phyloP scores from a whole-genome alignment of 2,329 filamentous ascomycete genomes.

The Penicillium sp. region DNA sequence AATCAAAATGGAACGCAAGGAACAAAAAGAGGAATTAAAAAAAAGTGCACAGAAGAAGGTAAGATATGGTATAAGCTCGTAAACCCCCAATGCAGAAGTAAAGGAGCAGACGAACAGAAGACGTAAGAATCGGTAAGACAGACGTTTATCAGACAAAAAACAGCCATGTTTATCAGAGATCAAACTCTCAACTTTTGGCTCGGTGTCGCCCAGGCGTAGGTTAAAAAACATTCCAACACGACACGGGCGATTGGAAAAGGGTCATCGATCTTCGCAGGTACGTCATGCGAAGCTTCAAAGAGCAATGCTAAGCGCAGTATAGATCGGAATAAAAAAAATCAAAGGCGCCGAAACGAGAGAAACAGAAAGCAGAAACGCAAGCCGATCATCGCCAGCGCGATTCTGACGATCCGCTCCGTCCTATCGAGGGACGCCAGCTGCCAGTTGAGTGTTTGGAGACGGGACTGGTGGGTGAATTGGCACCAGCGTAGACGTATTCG shows the following conservation, averaged over 20 bases:
- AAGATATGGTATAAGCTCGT: conserved; percentile 2
- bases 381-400: conserved; percentile 28
- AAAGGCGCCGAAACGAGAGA: conserved; percentile 7
- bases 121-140: not conserved
- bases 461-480: conserved; percentile 35
- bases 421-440: conserved; percentile 30
- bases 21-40: not conserved
- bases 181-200: conserved; percentile 5
- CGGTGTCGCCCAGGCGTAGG: not conserved
- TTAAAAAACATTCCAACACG: not conserved
- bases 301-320: conserved; percentile 6
- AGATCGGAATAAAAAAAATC: not conserved
- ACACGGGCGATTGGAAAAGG: conserved; percentile 5
- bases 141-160: not conserved
- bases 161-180: not conserved
- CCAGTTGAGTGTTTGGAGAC: conserved; percentile 40
- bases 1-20: not conserved
- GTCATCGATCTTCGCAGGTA: conserved; percentile 17
- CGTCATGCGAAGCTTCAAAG: conserved; percentile 21
- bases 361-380: conserved; percentile 5
- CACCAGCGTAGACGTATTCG: conserved; percentile 73
- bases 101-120: not conserved
- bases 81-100: conserved; percentile 1
- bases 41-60: not conserved
- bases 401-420: conserved; percentile 27